A percentile compares a stretch with the other conserved stretches of the same genome.
phyloP scores from a whole-genome alignment of 495 filamentous ascomycete genomes.

The Cercophora samala region DNA sequence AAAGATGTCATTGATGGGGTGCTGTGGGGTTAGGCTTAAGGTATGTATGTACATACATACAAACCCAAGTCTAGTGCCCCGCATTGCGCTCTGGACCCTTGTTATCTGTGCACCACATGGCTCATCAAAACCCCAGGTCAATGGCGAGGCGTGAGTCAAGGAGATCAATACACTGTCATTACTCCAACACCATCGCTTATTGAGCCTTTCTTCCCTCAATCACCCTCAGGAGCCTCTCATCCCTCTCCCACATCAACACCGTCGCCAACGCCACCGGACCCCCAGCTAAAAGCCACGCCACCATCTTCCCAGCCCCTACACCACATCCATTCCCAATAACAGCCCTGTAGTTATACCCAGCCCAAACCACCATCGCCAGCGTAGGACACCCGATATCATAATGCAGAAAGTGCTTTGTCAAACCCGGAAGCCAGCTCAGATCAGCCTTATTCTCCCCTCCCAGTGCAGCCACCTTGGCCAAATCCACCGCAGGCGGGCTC shows the following conservation, averaged over 20 bases:
- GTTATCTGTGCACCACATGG: too few relatives aligned
- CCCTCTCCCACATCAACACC: conserved; percentile 3
- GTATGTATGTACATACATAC: too few relatives aligned
- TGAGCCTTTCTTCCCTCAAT: background rate
- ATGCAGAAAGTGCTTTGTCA: background rate
- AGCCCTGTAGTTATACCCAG: background rate
- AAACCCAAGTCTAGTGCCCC: too few relatives aligned
- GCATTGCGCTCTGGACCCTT: too few relatives aligned
- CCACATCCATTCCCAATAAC: background rate
- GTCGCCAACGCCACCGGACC: background rate
- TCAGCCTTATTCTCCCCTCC: background rate
- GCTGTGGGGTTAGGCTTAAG: too few relatives aligned
- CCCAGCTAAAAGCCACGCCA: background rate
- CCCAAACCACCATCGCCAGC: background rate
- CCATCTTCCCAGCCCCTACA: background rate
- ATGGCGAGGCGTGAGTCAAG: too few relatives aligned
- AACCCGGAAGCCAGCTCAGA: background rate
- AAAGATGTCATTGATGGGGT: too few relatives aligned
- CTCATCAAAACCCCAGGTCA: too few relatives aligned
- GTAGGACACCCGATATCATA: background rate
- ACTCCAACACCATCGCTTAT: background rate
- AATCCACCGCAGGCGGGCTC: background rate
- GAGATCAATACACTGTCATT: too few relatives aligned
- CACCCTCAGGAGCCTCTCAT: background rate
- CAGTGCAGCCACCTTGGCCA: background rate